phyloP scores from a whole-genome alignment of 148 eudicot genomes.

The Rhododendron ovatum region DNA sequence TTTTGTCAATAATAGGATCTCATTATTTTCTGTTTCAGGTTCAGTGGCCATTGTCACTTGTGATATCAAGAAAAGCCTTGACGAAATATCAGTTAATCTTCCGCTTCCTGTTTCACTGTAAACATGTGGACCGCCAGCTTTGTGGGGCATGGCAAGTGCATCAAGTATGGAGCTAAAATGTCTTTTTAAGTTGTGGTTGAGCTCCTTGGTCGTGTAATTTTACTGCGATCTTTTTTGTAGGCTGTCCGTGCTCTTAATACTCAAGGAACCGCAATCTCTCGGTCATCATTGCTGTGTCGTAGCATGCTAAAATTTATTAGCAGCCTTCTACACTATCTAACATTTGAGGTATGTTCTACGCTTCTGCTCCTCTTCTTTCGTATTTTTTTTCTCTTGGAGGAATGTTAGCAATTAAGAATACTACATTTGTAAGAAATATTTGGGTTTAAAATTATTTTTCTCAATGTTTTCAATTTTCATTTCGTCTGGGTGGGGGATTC shows the following conservation, averaged over 20 bases:
- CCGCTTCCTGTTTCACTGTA: conserved; percentile 90
- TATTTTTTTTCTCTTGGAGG: neutral
- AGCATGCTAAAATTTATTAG: conserved; percentile 91
- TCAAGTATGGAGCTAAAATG: conserved; percentile 53
- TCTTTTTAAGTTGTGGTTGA: conserved; percentile 2
- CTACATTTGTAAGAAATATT: neutral
- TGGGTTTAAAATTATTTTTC: neutral
- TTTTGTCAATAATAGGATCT: neutral
- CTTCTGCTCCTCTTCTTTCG: neutral
- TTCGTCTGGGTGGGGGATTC: neutral
- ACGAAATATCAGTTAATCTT: conserved; percentile 95
- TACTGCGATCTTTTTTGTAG: conserved; percentile 37
- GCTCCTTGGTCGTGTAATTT: neutral
- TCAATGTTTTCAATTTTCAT: neutral
- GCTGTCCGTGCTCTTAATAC: conserved; percentile 74
- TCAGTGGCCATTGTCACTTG: conserved; percentile 95
- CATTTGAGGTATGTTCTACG: conserved; percentile 70
- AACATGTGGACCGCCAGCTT: conserved; percentile 91
- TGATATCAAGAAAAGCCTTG: conserved; percentile 84
- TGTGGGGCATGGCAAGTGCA: conserved; percentile 98
- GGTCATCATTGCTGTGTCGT: conserved; percentile 90
- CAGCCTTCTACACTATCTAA: conserved; percentile 87
- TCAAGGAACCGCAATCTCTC: conserved; percentile 74
- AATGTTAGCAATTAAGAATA: neutral
- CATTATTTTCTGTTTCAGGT: conserved; percentile 48